A percentile compares a stretch with the other conserved stretches of the same genome.
phyloP scores from a whole-genome alignment of 148 eudicot species.

The Diospyros kaki region DNA sequence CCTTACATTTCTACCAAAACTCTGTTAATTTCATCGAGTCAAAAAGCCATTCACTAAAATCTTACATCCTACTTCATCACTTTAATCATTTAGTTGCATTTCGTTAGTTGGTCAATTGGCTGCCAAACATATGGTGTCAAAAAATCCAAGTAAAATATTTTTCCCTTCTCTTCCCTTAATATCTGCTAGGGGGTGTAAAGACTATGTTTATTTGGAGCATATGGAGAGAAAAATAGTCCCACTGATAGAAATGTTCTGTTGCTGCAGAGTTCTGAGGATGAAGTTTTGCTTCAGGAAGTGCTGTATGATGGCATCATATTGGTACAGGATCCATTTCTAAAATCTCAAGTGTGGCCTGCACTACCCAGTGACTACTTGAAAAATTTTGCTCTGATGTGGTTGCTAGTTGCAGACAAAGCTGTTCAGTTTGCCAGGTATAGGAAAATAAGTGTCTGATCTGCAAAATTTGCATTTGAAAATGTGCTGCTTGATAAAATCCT shows the following conservation, averaged over 20 bases:
- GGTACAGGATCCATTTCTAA: conserved; percentile 45
- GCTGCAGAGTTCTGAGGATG: conserved; percentile 50
- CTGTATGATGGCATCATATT: conserved; percentile 54
- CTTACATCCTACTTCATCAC: neutral
- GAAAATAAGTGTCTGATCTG: neutral
- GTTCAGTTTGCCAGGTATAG: conserved; percentile 58
- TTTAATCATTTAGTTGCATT: neutral
- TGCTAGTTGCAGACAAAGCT: conserved; percentile 62
- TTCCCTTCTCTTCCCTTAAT: neutral
- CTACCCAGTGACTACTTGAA: conserved; percentile 39
- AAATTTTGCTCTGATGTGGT: conserved; percentile 56
- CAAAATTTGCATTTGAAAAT: neutral
- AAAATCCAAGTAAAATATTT: neutral
- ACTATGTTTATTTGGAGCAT: conserved; percentile 9
- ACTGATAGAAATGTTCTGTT: neutral
- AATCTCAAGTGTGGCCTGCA: conserved; percentile 35
- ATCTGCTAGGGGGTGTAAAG: neutral
- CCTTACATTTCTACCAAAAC: neutral
- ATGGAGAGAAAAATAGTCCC: neutral
- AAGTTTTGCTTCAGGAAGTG: conserved; percentile 35
- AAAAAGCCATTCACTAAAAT: neutral
- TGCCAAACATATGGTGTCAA: conserved; percentile 6
- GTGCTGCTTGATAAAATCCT: conserved; percentile 1
- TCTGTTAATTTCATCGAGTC: conserved; percentile 1
- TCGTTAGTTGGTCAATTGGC: conserved; percentile 11